These are phyloP conservation scores for Posidonia oceanica DNA, from an alignment of 116 monocot genomes.

Conservation along the genomic window DNA sequence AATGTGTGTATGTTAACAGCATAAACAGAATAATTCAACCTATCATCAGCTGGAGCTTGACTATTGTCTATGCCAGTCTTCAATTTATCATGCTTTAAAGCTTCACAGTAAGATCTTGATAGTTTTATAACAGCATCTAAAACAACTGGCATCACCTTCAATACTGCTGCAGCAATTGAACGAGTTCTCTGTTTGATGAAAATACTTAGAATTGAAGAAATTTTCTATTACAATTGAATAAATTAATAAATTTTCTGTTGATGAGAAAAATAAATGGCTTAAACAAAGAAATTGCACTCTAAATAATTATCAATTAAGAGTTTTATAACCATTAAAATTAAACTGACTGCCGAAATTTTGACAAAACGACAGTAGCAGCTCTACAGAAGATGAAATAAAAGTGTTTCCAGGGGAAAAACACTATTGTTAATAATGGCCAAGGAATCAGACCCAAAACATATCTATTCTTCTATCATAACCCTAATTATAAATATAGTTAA, in stretches of 20 bases:
- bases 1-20: constrained; percentile 33
- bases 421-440: not conserved
- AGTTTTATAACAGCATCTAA: constrained; percentile 60
- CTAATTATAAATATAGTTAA: no score
- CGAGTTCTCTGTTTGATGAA: constrained; percentile 57
- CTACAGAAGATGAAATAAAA: no score
- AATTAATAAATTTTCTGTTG: no score
- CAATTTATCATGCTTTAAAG: constrained; percentile 5
- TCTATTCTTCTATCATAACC: not conserved
- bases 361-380: not conserved
- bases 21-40: constrained; percentile 23
- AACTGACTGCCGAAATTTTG: not conserved
- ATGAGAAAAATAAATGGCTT: not conserved
- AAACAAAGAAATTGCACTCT: not conserved
- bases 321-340: not conserved
- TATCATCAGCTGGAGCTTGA: constrained; percentile 7
- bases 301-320: not conserved
- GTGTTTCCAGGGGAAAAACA: no score
- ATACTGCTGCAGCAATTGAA: constrained; percentile 38
- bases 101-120: constrained; percentile 63
- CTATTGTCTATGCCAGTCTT: not conserved
- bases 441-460: not conserved
- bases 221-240: no score
- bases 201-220: not conserved
- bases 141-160: constrained; percentile 55